Evolutionary conservation across 257 asterid species (phyloP).

Genomic region (Gentiana macrophylla): DNA sequence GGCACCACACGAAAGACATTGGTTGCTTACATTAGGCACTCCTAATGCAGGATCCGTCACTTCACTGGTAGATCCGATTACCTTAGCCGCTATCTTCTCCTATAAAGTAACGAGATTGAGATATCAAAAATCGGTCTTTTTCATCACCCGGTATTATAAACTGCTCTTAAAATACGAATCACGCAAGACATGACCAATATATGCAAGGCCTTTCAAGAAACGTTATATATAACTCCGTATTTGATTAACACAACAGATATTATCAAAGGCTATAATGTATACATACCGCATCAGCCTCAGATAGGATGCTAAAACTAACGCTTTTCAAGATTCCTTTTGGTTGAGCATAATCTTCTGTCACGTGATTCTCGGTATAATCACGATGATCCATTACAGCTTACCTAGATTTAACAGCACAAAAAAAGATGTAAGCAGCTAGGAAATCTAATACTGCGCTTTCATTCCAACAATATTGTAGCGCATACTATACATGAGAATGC

Average conservation of each 20-base stretch:
- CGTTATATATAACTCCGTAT: too few species aligned
- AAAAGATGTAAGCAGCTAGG: too few species aligned
- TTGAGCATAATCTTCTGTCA: slow-evolving; percentile 20
- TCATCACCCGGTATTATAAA: background rate
- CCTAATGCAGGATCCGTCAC: slow-evolving; percentile 88
- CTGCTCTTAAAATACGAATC: too few species aligned
- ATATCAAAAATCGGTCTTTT: too few species aligned
- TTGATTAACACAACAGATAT: background rate
- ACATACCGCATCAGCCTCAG: slow-evolving; percentile 84
- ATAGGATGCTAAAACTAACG: slow-evolving; percentile 44
- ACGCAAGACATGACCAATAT: too few species aligned
- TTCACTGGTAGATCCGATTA: slow-evolving; percentile 44
- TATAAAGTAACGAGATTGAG: slow-evolving; percentile 17
- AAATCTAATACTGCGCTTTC: too few species aligned
- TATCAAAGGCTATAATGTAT: slow-evolving; percentile 3
- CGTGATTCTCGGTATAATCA: slow-evolving; percentile 31
- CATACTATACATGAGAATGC: too few species aligned
- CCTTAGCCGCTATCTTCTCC: slow-evolving; percentile 43
- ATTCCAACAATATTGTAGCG: too few species aligned
- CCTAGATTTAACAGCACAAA: slow-evolving; percentile 2
- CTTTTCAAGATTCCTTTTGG: slow-evolving; percentile 28
- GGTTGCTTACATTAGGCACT: slow-evolving; percentile 42
- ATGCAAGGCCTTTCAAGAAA: too few species aligned
- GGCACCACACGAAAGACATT: slow-evolving; percentile 81
- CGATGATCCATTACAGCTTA: slow-evolving; percentile 44